phyloP scores from a whole-genome alignment of 2,329 filamentous ascomycete species.

The Aureobasidium sp. region DNA sequence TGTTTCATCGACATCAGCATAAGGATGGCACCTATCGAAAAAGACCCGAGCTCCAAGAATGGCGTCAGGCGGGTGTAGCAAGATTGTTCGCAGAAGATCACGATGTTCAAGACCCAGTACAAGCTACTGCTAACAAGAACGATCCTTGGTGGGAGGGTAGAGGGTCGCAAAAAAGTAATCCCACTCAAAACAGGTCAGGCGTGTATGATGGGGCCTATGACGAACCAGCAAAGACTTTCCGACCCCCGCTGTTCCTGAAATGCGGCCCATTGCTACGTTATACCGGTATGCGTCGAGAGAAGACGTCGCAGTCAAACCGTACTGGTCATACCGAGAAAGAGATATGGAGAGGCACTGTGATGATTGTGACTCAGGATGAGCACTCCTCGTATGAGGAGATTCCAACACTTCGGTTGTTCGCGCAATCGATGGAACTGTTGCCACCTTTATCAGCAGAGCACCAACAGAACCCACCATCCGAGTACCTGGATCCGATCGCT shows the following conservation, averaged over 20 bases:
- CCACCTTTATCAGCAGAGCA: constrained; percentile 65
- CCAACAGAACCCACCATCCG: constrained; percentile 56
- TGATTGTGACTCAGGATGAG: constrained; percentile 88
- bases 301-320: constrained; percentile 21
- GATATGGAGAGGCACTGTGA: constrained; percentile 85
- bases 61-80: constrained; percentile 35
- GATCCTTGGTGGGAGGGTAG: constrained; percentile 65
- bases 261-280: constrained; percentile 88
- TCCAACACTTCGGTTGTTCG: constrained; percentile 75
- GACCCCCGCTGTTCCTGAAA: constrained; percentile 74
- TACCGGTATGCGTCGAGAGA: constrained; percentile 66
- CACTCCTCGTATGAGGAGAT: constrained; percentile 72
- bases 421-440: constrained; percentile 74
- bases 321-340: constrained; percentile 52
- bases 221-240: constrained; percentile 61
- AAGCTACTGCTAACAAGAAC: constrained; percentile 15
- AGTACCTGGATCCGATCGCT: constrained; percentile 83
- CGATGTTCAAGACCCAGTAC: constrained; percentile 29
- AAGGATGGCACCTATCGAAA: constrained; percentile 45
- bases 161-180: constrained; percentile 21
- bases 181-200: neutral
- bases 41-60: constrained; percentile 50
- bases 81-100: constrained; percentile 34
- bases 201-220: constrained; percentile 55
- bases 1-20: constrained; percentile 36